Percentiles rank a stretch among this genome's conserved stretches.
phyloP scores from a whole-genome alignment of 495 filamentous ascomycete species.

The Aspergillus bridgeri region DNA sequence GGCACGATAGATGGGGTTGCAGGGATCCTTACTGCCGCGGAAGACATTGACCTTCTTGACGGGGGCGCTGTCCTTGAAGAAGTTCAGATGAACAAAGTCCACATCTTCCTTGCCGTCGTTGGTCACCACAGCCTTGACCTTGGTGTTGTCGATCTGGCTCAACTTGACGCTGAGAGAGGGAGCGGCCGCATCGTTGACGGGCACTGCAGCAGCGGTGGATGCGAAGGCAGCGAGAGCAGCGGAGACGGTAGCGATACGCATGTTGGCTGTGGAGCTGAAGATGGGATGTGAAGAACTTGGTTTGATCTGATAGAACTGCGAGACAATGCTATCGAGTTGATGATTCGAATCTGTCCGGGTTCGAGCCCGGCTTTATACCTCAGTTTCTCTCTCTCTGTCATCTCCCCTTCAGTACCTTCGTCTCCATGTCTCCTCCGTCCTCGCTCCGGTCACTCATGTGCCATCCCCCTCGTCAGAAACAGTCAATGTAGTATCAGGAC shows the following conservation, averaged over 20 bases:
- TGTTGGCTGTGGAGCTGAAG: not conserved
- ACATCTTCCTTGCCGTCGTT: slow-evolving; percentile 55
- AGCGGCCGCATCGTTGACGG: slow-evolving; percentile 31
- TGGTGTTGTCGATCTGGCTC: slow-evolving; percentile 50
- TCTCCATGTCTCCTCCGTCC: not conserved
- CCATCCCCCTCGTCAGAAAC: not conserved
- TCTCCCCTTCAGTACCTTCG: not conserved
- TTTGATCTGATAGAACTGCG: not conserved
- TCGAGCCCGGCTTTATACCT: not conserved
- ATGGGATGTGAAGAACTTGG: not conserved
- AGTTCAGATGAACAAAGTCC: slow-evolving; percentile 59
- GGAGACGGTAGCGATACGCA: slow-evolving; percentile 3
- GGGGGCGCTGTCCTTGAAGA: slow-evolving; percentile 55
- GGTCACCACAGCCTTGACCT: slow-evolving; percentile 57
- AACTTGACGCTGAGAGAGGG: slow-evolving; percentile 52
- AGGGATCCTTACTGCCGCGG: slow-evolving; percentile 40
- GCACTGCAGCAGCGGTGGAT: slow-evolving; percentile 37
- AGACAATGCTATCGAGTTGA: not conserved
- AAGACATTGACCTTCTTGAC: slow-evolving; percentile 62
- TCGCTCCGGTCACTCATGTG: not conserved
- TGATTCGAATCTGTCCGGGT: not conserved
- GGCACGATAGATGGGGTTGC: too few species aligned
- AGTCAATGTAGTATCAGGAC: not conserved
- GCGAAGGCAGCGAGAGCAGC: slow-evolving; percentile 26
- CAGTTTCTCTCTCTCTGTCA: not conserved